Conservation (phyloP, 2,329 filamentous ascomycete genomes). For the Fusarium coffeatum region DNA sequence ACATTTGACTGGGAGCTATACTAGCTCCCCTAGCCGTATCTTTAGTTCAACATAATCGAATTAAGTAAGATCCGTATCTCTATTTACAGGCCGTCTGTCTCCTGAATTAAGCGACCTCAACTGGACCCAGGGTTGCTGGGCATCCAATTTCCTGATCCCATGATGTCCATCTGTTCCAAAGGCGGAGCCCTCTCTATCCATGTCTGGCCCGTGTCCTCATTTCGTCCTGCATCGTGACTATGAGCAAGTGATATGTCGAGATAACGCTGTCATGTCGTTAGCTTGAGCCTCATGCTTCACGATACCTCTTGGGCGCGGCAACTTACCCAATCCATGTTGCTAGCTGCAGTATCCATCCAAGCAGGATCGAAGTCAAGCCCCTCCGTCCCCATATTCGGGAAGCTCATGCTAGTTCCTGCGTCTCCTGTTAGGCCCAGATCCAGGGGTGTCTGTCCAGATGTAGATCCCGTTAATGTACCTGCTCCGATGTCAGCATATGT, state of each 20-base stretch:
- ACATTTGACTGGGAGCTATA: slow-evolving; percentile 6
- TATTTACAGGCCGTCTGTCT: neutral
- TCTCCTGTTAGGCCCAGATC: slow-evolving; percentile 36
- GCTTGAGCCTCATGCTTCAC: neutral
- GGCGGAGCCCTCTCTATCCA: slow-evolving; percentile 48
- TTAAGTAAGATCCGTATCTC: slow-evolving; percentile 8
- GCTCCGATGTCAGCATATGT: slow-evolving; percentile 26
- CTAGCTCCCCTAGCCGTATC: slow-evolving; percentile 11
- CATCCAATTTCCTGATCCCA: slow-evolving; percentile 42
- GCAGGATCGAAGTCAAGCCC: slow-evolving; percentile 51
- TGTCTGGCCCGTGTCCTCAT: slow-evolving; percentile 45
- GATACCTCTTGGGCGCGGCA: neutral
- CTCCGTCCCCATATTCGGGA: slow-evolving; percentile 36
- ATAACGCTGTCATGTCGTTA: slow-evolving; percentile 45
- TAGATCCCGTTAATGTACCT: slow-evolving; percentile 38
- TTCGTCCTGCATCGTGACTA: slow-evolving; percentile 45
- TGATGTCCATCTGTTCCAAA: slow-evolving; percentile 45
- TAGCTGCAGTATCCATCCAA: slow-evolving; percentile 50
- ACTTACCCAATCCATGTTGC: slow-evolving; percentile 56
- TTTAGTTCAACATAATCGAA: slow-evolving; percentile 8
- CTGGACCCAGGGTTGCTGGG: slow-evolving; percentile 1
- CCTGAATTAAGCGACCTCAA: slow-evolving; percentile 14
- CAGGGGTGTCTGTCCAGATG: slow-evolving; percentile 37
- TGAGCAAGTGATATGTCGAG: slow-evolving; percentile 52
- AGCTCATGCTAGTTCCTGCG: slow-evolving; percentile 37